phyloP scores from a whole-genome alignment of 1,139 yeast species.

The Pichia cactophila region DNA sequence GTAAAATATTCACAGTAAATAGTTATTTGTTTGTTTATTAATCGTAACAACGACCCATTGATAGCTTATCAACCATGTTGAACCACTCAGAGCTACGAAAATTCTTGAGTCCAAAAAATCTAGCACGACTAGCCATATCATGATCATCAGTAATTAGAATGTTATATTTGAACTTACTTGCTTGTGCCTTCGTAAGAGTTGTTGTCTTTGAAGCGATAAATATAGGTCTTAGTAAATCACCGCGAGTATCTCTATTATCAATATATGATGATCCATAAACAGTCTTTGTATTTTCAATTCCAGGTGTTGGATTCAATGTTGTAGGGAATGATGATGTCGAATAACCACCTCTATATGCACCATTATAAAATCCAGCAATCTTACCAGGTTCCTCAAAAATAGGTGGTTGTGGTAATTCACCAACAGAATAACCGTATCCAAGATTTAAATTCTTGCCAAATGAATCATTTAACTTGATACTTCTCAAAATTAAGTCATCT shows the following conservation, averaged over 20 bases:
- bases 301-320: conserved; percentile 3
- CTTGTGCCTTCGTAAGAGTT: conserved; percentile 25
- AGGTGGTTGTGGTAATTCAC: conserved; percentile 15
- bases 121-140: conserved; percentile 62
- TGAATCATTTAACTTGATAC: conserved; percentile 36
- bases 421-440: conserved; percentile 21
- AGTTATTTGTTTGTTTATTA: conserved; percentile 5
- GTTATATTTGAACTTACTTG: conserved; percentile 45
- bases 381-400: conserved; percentile 12
- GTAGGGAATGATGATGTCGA: conserved; percentile 8
- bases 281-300: not conserved
- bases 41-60: conserved; percentile 26
- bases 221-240: conserved; percentile 10
- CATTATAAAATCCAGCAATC: conserved; percentile 13
- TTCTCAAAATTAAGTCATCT: conserved; percentile 51
- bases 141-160: conserved; percentile 66
- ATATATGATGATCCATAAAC: not conserved
- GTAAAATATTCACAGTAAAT: not conserved
- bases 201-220: conserved; percentile 11
- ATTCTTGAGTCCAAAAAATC: conserved; percentile 49
- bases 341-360: conserved; percentile 15
- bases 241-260: conserved; percentile 8
- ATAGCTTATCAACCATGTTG: conserved; percentile 39
- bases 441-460: conserved; percentile 21
- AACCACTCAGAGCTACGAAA: conserved; percentile 56